Percentiles rank a stretch among this genome's conserved stretches.
phyloP scores from a whole-genome alignment of 352 stramenopile genomes.

The Phytophthora syringae region DNA sequence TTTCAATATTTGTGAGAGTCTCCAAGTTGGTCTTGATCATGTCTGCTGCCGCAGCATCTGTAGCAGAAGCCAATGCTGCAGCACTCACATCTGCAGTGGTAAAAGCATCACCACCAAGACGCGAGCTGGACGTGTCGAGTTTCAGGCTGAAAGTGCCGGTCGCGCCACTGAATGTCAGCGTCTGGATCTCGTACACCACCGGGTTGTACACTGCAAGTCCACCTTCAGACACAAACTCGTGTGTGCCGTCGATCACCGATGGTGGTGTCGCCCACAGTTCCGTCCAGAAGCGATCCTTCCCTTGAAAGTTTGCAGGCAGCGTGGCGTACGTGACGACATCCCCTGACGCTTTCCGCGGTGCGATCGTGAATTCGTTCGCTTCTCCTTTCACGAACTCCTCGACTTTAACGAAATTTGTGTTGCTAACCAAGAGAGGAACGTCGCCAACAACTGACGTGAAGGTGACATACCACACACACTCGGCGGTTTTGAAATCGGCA shows the following conservation, averaged over 20 bases:
- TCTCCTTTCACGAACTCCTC: slow-evolving; percentile 94
- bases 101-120: slow-evolving; percentile 51
- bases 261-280: slow-evolving; percentile 92
- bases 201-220: slow-evolving; percentile 93
- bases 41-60: slow-evolving; percentile 63
- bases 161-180: slow-evolving; percentile 70
- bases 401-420: slow-evolving; percentile 57
- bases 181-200: slow-evolving; percentile 91
- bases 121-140: slow-evolving; percentile 74
- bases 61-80: slow-evolving; percentile 39
- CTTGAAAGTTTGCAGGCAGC: slow-evolving; percentile 81
- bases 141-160: slow-evolving; percentile 72
- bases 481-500: slow-evolving; percentile 49
- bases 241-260: slow-evolving; percentile 86
- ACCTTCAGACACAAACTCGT: slow-evolving; percentile 92
- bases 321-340: slow-evolving; percentile 90
- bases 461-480: slow-evolving; percentile 85
- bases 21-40: slow-evolving; percentile 87
- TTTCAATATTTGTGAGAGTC: slow-evolving; percentile 81
- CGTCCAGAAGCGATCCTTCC: slow-evolving; percentile 95
- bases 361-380: slow-evolving; percentile 95
- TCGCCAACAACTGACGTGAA: slow-evolving; percentile 89
- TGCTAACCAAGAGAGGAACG: slow-evolving; percentile 67
- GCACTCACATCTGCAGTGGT: slow-evolving; percentile 56
- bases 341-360: slow-evolving; percentile 93